Evolutionary conservation across 2,329 filamentous ascomycete genomes (phyloP).

Genomic region (Phialemonium atrogriseum): DNA sequence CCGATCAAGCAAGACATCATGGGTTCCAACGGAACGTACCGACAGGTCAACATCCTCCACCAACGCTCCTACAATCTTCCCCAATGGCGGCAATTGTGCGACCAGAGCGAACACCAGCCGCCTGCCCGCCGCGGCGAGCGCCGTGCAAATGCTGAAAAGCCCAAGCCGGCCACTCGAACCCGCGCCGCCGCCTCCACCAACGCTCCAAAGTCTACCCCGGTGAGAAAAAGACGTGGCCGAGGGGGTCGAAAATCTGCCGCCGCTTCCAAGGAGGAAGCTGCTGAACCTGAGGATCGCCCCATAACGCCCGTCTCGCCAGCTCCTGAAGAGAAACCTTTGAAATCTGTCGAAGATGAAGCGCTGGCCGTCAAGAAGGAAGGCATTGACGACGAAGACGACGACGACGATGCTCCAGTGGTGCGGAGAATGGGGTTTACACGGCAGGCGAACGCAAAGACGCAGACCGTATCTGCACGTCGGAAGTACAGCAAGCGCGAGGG

Average conservation of each 20-base stretch:
- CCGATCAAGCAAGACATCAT: slow-evolving; percentile 98
- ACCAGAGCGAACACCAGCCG: slow-evolving; percentile 92
- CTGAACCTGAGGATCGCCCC: slow-evolving; percentile 39
- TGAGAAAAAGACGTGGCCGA: slow-evolving; percentile 10
- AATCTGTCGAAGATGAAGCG: slow-evolving; percentile 48
- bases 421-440: slow-evolving; percentile 42
- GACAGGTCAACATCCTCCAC: slow-evolving; percentile 94
- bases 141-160: slow-evolving; percentile 51
- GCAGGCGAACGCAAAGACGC: slow-evolving; percentile 50
- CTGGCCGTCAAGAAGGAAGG: slow-evolving; percentile 30
- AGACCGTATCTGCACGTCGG: slow-evolving; percentile 77
- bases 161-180: slow-evolving; percentile 32
- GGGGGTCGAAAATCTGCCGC: slow-evolving; percentile 14
- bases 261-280: slow-evolving; percentile 27
- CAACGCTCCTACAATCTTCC: slow-evolving; percentile 93
- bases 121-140: slow-evolving; percentile 82
- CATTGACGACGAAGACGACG: slow-evolving; percentile 38
- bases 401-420: slow-evolving; percentile 27
- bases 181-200: slow-evolving; percentile 22
- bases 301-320: slow-evolving; percentile 52
- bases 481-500: slow-evolving; percentile 77
- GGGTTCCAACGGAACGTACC: slow-evolving; percentile 89
- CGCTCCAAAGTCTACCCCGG: slow-evolving; percentile 16
- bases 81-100: slow-evolving; percentile 89
- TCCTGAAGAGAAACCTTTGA: slow-evolving; percentile 28